A percentile compares a stretch with the other conserved stretches of the same genome.
These are phyloP conservation scores for Microcos paniculata DNA, from an alignment of 345 rosid species.

Conservation along the genomic window DNA sequence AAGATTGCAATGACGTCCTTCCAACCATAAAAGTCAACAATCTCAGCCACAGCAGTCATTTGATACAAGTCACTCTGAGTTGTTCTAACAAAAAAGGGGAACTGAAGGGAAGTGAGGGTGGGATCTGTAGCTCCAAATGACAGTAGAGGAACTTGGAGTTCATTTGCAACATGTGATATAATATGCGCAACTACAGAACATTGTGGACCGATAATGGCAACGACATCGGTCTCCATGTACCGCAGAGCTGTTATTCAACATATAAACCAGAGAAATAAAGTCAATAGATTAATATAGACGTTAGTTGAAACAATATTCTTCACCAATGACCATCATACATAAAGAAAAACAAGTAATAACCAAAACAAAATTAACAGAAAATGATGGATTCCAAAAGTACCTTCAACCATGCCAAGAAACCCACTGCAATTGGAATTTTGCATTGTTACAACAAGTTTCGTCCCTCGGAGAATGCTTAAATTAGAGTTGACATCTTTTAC, in stretches of 20 bases:
- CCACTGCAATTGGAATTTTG: constrained; percentile 77
- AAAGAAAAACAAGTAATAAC: constrained; percentile 8
- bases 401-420: constrained; percentile 86
- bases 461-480: constrained; percentile 60
- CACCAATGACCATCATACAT: neutral
- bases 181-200: constrained; percentile 80
- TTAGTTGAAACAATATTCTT: constrained; percentile 7
- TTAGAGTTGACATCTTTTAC: constrained; percentile 81
- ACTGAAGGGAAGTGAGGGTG: constrained; percentile 76
- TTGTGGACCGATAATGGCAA: constrained; percentile 88
- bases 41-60: constrained; percentile 83
- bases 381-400: constrained; percentile 34
- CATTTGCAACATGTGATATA: constrained; percentile 67
- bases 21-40: constrained; percentile 71
- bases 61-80: constrained; percentile 75
- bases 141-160: constrained; percentile 74
- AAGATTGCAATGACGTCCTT: constrained; percentile 78
- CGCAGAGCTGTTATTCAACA: constrained; percentile 57
- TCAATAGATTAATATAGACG: neutral
- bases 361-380: constrained; percentile 2
- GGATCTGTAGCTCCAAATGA: constrained; percentile 94
- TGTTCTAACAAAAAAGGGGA: constrained; percentile 81
- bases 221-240: constrained; percentile 76
- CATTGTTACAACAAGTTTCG: constrained; percentile 46
- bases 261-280: neutral